Base-by-base conservation (phyloP, 768 basidiomycete genomes). In the Suillus ampliporus region DNA sequence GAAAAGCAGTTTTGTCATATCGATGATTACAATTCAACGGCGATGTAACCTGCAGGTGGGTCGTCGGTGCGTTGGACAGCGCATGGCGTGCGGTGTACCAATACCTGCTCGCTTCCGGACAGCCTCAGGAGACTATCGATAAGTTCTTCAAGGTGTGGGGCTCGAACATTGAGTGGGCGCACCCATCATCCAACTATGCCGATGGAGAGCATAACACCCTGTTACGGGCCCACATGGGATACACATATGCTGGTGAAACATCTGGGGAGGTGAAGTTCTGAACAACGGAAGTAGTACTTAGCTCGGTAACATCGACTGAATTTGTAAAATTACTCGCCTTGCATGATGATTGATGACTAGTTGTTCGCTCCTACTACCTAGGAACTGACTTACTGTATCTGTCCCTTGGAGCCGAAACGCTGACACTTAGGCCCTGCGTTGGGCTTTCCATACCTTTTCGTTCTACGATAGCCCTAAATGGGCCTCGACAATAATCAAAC, bases 51-150 rank as follows among this genome's bases (percentile, higher is more conserved):
- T 35, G 4, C 53, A 76, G 76, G 1, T 81, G 80, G 79, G 72
- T 80, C 4, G 76, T 72, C 2, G 78, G 80, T 11, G 80, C 50
- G 63, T 70, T 82, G 10, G 76, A 79, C 53, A 77, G 77, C 23
- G 72, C 73, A 2, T 77, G 75, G 75, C 68, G 69, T 11, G 73
- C 76, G 0, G 77, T 80, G 9, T 61, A 71, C 38, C 63, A 74
- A 43, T 68, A 68, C 31, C 67, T 71, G 43, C 64, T 62, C 50
- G 15, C 65, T 35, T 62, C 64, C 51, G 10, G 35, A 10, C 69
- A 68, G 34, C 11, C 37, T 38, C 1, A 17, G 10, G 31, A 62
- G 0, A 63, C 66, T 58, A 50, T 65, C 0, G 7, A 43, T 0
- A 21, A 58, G 23, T 76, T 77, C 68, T 64, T 67, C 63, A 19